Base-by-base conservation (phyloP, 2,329 filamentous ascomycete species). In the Arthrobotrys sinensis region DNA sequence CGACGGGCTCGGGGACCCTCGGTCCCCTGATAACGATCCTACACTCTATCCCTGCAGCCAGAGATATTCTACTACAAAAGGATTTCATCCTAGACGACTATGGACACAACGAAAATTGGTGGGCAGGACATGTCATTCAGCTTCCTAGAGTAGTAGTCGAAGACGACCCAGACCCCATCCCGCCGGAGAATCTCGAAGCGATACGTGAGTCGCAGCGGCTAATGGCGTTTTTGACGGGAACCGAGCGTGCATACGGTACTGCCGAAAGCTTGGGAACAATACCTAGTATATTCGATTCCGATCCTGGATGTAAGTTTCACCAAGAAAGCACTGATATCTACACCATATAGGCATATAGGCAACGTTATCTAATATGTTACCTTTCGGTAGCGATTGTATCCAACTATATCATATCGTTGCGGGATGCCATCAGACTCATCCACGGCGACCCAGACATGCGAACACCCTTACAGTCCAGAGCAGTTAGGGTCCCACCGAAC, bases 221-320 rank as follows among this genome's bases (percentile, higher is more conserved):
- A 21, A 81, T 82, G 79, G 81, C 80, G 34, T 82, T 82, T 53
- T 68, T 82, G 45, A 80, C 81, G 7, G 64, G 67, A n/a, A 81
- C 81, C 38, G 79, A 78, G 1, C 81, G 81, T 52, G 80, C 81
- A 16, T 82, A 82, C 64, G 81, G 80, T 12, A 80, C 79, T 50
- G 76, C 80, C 4, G 81, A 82, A 63, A 76, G 79, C 50, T 40
- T 82, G 60, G 66, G 67, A 12, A 63, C 67, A 21, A 73, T 80
- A 34, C 72, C 64, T 38, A 65, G 55, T 38, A 63, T 80, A n/a
- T 80, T 71, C 43, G 78, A 80, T 48, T 21, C 64, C 4, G 53
- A 77, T 40, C 38, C 73, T 45, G 67, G 62, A n/a, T 36, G 78
- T 77, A 69, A 73, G 67, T 72, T 36, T 34, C 12, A 36, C 6